A percentile compares a stretch with the other conserved stretches of the same genome.
phyloP scores from a whole-genome alignment of 495 filamentous ascomycete species.

The Mytilinidion resinicola region DNA sequence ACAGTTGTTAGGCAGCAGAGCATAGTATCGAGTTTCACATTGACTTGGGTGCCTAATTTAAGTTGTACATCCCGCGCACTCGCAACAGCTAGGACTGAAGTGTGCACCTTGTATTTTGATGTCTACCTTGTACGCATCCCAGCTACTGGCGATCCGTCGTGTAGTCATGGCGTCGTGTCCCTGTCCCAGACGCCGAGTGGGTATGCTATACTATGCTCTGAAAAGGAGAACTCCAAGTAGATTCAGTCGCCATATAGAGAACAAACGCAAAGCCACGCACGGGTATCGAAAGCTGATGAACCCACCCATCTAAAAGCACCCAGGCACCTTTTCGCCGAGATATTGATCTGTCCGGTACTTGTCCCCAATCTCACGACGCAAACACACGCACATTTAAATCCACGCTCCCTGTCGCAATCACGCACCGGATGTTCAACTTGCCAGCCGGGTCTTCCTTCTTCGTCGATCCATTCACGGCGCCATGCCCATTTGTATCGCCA shows the following conservation, averaged over 20 bases:
- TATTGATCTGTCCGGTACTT: not conserved
- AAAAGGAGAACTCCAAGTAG: not conserved
- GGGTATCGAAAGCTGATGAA: not conserved
- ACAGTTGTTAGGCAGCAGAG: too few relatives aligned
- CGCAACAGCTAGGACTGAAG: too few relatives aligned
- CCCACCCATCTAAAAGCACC: not conserved
- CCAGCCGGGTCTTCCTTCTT: slow-evolving; percentile 39
- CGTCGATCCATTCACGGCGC: slow-evolving; percentile 43
- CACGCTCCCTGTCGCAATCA: slow-evolving; percentile 59
- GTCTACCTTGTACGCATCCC: too few relatives aligned
- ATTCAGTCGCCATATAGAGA: not conserved
- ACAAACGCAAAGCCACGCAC: not conserved
- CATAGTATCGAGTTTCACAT: too few relatives aligned
- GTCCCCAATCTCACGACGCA: slow-evolving; percentile 35
- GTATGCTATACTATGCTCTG: not conserved
- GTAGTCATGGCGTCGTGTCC: too few relatives aligned
- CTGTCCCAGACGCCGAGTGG: not conserved
- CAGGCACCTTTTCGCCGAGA: not conserved
- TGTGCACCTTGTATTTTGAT: too few relatives aligned
- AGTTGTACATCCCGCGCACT: too few relatives aligned
- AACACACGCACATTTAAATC: slow-evolving; percentile 58
- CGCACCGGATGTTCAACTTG: slow-evolving; percentile 51
- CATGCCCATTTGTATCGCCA: slow-evolving; percentile 35
- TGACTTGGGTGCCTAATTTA: too few relatives aligned
- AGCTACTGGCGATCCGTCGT: too few relatives aligned